A percentile compares a stretch with the other conserved stretches of the same genome.
phyloP scores from a whole-genome alignment of 495 filamentous ascomycete species.

The Delitschia confertaspora region DNA sequence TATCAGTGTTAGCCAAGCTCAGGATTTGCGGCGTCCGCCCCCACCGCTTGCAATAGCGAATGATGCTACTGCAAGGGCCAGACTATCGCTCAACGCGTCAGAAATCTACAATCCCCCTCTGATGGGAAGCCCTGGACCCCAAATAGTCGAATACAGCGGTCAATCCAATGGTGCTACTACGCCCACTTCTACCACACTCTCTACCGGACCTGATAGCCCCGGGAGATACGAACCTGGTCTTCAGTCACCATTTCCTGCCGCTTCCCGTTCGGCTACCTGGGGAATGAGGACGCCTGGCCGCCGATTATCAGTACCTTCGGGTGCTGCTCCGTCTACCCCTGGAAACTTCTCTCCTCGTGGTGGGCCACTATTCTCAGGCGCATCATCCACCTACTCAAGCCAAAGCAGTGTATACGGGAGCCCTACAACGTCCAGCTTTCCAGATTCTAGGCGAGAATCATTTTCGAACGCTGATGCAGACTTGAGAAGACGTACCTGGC shows the following conservation, averaged over 20 bases:
- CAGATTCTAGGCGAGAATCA: constrained; percentile 57
- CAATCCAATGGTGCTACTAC: constrained; percentile 67
- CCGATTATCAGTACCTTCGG: constrained; percentile 72
- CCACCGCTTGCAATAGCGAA: constrained; percentile 78
- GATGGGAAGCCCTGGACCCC: constrained; percentile 39
- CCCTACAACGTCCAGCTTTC: constrained; percentile 60
- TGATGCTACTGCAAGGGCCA: constrained; percentile 48
- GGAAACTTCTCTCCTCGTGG: constrained; percentile 31
- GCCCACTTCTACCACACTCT: constrained; percentile 64
- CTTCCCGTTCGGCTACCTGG: constrained; percentile 60
- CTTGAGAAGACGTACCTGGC: constrained; percentile 79
- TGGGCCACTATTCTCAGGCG: constrained; percentile 47
- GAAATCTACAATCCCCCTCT: constrained; percentile 48
- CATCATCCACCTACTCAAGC: constrained; percentile 46
- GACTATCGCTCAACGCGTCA: constrained; percentile 42
- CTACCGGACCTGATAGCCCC: constrained; percentile 63
- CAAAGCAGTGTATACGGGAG: constrained; percentile 55
- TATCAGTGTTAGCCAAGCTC: constrained; percentile 43
- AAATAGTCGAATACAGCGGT: constrained; percentile 41
- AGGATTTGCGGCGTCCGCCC: constrained; percentile 57
- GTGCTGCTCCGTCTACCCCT: constrained; percentile 63
- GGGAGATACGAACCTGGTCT: constrained; percentile 50
- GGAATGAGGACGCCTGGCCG: constrained; percentile 59
- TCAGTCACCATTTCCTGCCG: constrained; percentile 58
- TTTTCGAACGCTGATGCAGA: constrained; percentile 64